Conservation (phyloP, 192 early-diverging fungal species). For the Borealophlyctis nickersoniae region DNA sequence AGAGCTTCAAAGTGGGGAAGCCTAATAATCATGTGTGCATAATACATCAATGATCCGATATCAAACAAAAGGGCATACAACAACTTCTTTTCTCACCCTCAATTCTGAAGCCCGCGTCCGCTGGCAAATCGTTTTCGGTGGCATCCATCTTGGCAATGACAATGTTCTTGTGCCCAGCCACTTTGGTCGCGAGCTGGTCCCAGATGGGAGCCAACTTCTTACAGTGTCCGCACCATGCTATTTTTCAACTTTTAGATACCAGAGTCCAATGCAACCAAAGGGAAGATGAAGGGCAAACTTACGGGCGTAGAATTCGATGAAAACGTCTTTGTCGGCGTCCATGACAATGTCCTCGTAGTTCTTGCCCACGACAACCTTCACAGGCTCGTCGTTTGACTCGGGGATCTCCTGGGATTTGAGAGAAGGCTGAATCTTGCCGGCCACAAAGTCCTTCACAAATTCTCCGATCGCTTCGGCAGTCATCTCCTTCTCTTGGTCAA, state of each 20-base stretch:
- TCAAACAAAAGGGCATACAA: too few species aligned
- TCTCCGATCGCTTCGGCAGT: constrained; percentile 51
- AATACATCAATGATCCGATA: too few species aligned
- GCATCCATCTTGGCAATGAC: constrained; percentile 94
- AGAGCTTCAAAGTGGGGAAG: constrained; percentile 93
- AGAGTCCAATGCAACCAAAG: constrained; percentile 20
- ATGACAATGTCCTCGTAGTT: constrained; percentile 82
- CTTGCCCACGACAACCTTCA: constrained; percentile 85
- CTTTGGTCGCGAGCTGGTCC: constrained; percentile 71
- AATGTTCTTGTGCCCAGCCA: constrained; percentile 43
- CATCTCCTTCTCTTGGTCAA: constrained; percentile 67
- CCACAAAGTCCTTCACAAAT: constrained; percentile 65
- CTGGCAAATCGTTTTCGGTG: constrained; percentile 90
- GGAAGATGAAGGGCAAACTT: constrained; percentile 10
- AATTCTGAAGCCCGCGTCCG: constrained; percentile 62
- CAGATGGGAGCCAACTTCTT: constrained; percentile 70
- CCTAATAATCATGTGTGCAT: too few species aligned
- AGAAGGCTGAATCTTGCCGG: constrained; percentile 67
- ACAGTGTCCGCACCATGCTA: constrained; percentile 53
- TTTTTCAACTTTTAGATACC: too few species aligned
- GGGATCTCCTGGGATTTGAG: constrained; percentile 83
- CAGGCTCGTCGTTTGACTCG: constrained; percentile 79
- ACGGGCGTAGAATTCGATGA: constrained; percentile 85
- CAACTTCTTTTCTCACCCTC: too few species aligned
- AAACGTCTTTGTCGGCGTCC: constrained; percentile 83